Conservation (phyloP, 2,329 filamentous ascomycete genomes). For the Paraconiothyrium sp. region DNA sequence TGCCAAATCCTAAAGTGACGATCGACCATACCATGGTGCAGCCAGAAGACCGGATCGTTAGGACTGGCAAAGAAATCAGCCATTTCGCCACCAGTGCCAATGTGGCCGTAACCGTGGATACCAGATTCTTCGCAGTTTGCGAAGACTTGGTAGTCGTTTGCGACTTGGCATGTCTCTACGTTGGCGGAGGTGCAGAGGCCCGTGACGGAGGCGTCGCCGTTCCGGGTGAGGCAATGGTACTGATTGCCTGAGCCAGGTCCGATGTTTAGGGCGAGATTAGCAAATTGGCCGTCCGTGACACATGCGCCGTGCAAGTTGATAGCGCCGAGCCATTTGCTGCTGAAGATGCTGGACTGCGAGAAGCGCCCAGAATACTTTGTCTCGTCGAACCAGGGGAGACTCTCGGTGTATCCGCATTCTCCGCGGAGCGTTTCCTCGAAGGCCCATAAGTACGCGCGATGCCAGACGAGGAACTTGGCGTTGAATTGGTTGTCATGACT, state of each 20-base stretch:
- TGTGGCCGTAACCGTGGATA: conserved; percentile 47
- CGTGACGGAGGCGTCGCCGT: conserved; percentile 34
- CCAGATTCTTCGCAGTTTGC: conserved; percentile 39
- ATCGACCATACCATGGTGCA: conserved; percentile 62
- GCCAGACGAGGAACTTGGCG: conserved; percentile 54
- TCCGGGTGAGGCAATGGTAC: conserved; percentile 44
- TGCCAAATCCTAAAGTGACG: conserved; percentile 63
- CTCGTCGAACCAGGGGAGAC: conserved; percentile 52
- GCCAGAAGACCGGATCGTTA: conserved; percentile 55
- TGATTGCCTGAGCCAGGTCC: conserved; percentile 41
- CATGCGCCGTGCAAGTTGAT: conserved; percentile 38
- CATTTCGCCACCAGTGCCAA: conserved; percentile 48
- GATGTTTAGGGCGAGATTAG: conserved; percentile 41
- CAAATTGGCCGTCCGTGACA: conserved; percentile 44
- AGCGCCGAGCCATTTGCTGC: conserved; percentile 37
- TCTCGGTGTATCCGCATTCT: conserved; percentile 54
- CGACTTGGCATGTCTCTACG: conserved; percentile 39
- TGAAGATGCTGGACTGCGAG: conserved; percentile 41
- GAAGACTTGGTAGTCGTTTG: conserved; percentile 39
- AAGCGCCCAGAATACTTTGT: conserved; percentile 44
- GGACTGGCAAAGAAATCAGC: conserved; percentile 43
- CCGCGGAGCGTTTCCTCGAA: conserved; percentile 54
- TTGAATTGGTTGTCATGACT: conserved; percentile 22
- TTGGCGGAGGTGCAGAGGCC: conserved; percentile 32
- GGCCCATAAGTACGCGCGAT: conserved; percentile 54